Evolutionary conservation across 495 filamentous ascomycete species (phyloP), one percentile per base, ranked within the genome.

Genomic region (Melanomma pulvis-pyrius): DNA sequence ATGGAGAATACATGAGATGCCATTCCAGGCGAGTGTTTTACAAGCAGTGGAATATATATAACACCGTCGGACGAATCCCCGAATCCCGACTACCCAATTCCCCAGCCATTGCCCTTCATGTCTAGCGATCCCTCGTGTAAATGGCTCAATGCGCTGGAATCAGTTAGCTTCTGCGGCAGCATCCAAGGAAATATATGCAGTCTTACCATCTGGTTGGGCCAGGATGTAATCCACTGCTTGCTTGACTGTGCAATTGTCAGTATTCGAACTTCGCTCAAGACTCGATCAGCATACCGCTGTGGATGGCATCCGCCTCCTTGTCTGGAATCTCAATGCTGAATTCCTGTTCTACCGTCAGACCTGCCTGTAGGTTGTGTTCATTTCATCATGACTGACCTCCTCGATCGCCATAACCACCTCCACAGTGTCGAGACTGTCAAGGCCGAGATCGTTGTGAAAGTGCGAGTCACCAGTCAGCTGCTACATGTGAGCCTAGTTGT

Each of bases 271-370:
- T n/a, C 9, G 13, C 28, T 50, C 19, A 30, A 13, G 13, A 22
- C 17, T 47, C 52, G 55, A 62, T 57, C 21, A n/a, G 84, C 93
- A 70, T 92, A 97, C 93, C 88, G 76, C 92, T 96, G 84, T 93
- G 91, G 78, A 98, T 96, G 68, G 86, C 84, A 81, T 98, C 94
- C 69, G 94, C 96, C 74, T 97, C 93, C 84, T 97, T 98, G 80
- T 98, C 94, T 69, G 94, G 96, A 78, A 98, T 98, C 86, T 98
- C 94, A 81, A 98, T 94, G 87, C 92, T 97, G 81, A 98, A 98
- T 79, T 98, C 94, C 93, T 98, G 75, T 78, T 71, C 52, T 41
- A 62, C 41, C 67, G 63, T 82, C 63, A 81, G 71, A 51, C 13
- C 7, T 36, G 13, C 21, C 19, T 28, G 4, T 22, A 46, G 36